A percentile compares a stretch with the other conserved stretches of the same genome.
These are phyloP conservation scores for Zygotorulaspora danielsina DNA, from an alignment of 805 yeast species.

Conservation along the genomic window DNA sequence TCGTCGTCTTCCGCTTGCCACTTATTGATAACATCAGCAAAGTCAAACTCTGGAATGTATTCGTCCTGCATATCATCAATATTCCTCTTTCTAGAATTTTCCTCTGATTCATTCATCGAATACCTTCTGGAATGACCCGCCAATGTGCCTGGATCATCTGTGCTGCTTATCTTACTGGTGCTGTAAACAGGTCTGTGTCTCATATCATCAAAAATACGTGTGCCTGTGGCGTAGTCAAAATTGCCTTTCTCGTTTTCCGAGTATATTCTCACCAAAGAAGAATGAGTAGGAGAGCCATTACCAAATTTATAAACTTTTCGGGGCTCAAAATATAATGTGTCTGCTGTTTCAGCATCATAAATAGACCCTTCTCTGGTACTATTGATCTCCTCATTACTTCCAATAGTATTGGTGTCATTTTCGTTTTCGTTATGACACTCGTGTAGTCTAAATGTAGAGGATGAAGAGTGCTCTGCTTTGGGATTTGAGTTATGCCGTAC, in stretches of 20 bases:
- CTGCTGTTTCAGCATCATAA: conserved; percentile 3
- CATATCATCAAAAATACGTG: conserved; percentile 50
- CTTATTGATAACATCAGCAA: conserved; percentile 43
- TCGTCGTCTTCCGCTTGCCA: conserved; percentile 39
- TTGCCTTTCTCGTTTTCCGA: conserved; percentile 64
- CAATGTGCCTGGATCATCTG: not conserved
- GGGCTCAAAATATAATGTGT: conserved; percentile 22
- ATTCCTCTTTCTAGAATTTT: conserved; percentile 4
- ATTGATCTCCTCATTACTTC: not conserved
- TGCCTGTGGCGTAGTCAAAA: conserved; percentile 53
- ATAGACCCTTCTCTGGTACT: not conserved
- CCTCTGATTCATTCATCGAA: conserved; percentile 2
- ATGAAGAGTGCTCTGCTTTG: conserved; percentile 1
- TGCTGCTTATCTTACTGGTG: conserved; percentile 3
- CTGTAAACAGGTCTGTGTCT: conserved; percentile 42
- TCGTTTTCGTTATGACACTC: not conserved
- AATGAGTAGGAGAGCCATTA: conserved; percentile 21
- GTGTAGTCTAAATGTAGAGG: not conserved
- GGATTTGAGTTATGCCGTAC: conserved; percentile 1
- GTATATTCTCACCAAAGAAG: conserved; percentile 48
- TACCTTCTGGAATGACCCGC: conserved; percentile 11
- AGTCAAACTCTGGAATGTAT: conserved; percentile 68
- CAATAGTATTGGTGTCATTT: conserved; percentile 1
- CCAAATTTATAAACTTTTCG: conserved; percentile 23
- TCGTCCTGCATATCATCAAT: conserved; percentile 62